These are phyloP conservation scores for Tulasnella sp. DNA, from an alignment of 768 basidiomycete species.

Conservation along the genomic window DNA sequence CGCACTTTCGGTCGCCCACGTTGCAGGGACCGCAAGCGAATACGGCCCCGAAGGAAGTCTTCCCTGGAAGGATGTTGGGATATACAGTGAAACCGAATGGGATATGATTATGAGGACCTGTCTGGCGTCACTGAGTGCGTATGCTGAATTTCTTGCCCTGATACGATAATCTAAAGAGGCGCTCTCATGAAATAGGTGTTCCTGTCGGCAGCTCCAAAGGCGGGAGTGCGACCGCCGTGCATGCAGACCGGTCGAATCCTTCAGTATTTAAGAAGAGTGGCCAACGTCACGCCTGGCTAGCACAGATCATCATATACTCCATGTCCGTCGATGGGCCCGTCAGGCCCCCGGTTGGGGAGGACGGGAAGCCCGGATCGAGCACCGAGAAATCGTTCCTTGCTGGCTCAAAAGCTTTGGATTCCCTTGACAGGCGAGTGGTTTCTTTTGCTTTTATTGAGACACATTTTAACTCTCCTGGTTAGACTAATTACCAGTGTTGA, in stretches of 20 bases:
- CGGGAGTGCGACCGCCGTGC: slow-evolving; percentile 64
- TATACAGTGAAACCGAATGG: slow-evolving; percentile 35
- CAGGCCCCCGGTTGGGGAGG: slow-evolving; percentile 48
- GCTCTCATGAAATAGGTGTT: slow-evolving; percentile 52
- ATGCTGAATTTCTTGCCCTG: background rate
- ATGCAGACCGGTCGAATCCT: slow-evolving; percentile 63
- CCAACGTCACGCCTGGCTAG: slow-evolving; percentile 62
- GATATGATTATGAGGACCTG: slow-evolving; percentile 34
- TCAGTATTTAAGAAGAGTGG: slow-evolving; percentile 69
- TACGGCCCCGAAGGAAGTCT: slow-evolving; percentile 29
- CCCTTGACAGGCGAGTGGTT: slow-evolving; percentile 59
- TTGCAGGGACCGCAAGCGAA: slow-evolving; percentile 58
- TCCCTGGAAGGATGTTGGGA: slow-evolving; percentile 37
- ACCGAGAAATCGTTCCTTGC: slow-evolving; percentile 60
- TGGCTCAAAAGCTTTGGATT: slow-evolving; percentile 86
- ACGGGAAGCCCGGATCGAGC: slow-evolving; percentile 46
- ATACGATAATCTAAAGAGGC: background rate
- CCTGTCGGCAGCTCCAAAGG: slow-evolving; percentile 73
- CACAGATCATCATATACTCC: slow-evolving; percentile 85
- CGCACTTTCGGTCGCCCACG: slow-evolving; percentile 70
- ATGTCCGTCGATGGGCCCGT: slow-evolving; percentile 79
- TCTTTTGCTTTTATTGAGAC: background rate
- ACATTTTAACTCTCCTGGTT: background rate
- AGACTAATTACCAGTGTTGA: slow-evolving; percentile 88
- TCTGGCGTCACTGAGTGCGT: slow-evolving; percentile 35